Base-by-base conservation (phyloP, 257 asterid genomes). In the Leonotis leonurus region DNA sequence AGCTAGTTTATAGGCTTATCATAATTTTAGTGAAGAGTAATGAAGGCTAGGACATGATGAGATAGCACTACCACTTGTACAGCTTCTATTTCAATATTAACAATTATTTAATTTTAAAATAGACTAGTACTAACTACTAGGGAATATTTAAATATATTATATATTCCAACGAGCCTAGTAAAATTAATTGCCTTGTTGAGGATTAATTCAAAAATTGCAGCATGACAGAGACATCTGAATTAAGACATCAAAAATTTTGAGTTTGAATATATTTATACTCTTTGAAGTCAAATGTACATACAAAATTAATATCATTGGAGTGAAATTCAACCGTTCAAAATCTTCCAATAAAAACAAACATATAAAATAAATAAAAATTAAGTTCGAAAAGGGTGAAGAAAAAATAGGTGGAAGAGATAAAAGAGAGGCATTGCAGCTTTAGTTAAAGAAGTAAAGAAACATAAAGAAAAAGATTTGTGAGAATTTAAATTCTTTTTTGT, bases 401-500 rank as follows among this genome's bases (percentile, higher is more conserved):
- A 29, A 29, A 13, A 43, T 5, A 55, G 46, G 26, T 16, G 65
- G 65, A 21, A 9, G 50, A 51, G 69, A 69, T 44, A 67, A 33
- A 57, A 21, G 48, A 40, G 70, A 62, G 75, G 63, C 50, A 50
- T 53, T 44, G 69, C 70, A 57, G 73, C 83, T 78, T 78, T 78
- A 66, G 52, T 61, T 61, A 77, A 77, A 73, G 78, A 41, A 32
- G n/a, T 37, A 71, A 63, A 64, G 74, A 67, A 61, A 75, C 29
- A 75, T 64, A 77, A 72, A 75, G 82, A 73, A 56, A 68, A 53
- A 73, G 74, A 71, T 17, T 21, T 16, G 71, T 20, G 67, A 18
- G 74, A 65, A 64, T 67, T 63, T 54, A n/a, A n/a, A n/a, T n/a
- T 17, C 37, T 63, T 71, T 67, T 71, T 73, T 76, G 80, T 67